phyloP scores from a whole-genome alignment of 176 grass and related monocot species.

The Rhynchospora pubera region DNA sequence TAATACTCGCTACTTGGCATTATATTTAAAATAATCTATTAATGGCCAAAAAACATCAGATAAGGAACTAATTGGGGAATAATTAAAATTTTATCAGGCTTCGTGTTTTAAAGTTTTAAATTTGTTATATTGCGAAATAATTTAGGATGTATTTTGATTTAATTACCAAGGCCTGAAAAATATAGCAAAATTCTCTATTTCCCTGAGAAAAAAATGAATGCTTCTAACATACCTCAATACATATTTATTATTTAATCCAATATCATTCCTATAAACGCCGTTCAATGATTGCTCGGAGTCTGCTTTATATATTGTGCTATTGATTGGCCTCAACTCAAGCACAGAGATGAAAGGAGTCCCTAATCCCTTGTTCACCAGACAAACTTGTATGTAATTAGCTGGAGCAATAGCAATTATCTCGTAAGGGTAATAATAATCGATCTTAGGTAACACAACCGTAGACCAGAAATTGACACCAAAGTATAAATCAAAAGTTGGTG shows the following conservation, averaged over 20 bases:
- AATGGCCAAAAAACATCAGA: too few relatives aligned
- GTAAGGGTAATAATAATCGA: background rate
- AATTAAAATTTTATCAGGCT: too few relatives aligned
- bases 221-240: background rate
- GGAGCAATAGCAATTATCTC: constrained; percentile 17
- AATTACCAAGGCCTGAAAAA: too few relatives aligned
- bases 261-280: background rate
- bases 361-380: constrained; percentile 31
- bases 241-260: background rate
- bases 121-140: too few relatives aligned
- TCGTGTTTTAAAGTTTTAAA: too few relatives aligned
- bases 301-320: background rate
- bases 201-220: background rate
- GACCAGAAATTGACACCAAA: constrained; percentile 26
- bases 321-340: constrained; percentile 16
- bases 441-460: too few relatives aligned
- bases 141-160: too few relatives aligned
- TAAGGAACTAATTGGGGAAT: too few relatives aligned
- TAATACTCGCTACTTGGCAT: too few relatives aligned
- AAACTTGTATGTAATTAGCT: constrained; percentile 10
- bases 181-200: too few relatives aligned
- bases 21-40: too few relatives aligned
- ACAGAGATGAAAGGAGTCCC: constrained; percentile 40
- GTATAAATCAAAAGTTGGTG: constrained; percentile 11
- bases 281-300: background rate